Conservation (phyloP, 164 flowering plant genomes). For the Saururus chinensis region DNA sequence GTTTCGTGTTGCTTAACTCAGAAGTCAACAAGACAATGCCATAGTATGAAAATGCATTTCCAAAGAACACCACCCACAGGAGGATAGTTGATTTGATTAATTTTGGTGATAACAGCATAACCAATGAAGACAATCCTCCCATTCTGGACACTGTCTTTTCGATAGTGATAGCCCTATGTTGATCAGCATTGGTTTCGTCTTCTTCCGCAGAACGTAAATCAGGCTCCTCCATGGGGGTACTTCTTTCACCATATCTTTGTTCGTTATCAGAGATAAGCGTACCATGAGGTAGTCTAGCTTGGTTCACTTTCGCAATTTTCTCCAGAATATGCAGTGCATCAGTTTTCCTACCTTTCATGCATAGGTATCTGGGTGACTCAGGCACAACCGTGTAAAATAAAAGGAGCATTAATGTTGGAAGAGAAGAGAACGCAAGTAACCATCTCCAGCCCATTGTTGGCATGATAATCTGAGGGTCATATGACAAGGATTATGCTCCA, state of each 20-base stretch:
- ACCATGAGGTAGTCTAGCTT: slow-evolving; percentile 52
- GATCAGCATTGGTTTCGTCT: slow-evolving; percentile 6
- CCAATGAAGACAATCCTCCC: slow-evolving; percentile 28
- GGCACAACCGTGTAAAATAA: slow-evolving; percentile 50
- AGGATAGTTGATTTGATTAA: slow-evolving; percentile 64
- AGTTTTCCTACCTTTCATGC: slow-evolving; percentile 48
- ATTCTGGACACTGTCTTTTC: slow-evolving; percentile 16
- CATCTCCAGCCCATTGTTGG: slow-evolving; percentile 94
- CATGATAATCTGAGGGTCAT: slow-evolving; percentile 54
- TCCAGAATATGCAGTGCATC: slow-evolving; percentile 52
- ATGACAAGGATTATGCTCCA: too few relatives aligned
- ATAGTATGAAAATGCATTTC: slow-evolving; percentile 85
- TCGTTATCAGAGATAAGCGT: slow-evolving; percentile 35
- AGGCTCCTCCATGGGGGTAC: slow-evolving; percentile 27
- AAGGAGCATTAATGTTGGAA: slow-evolving; percentile 64
- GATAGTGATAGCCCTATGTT: not conserved
- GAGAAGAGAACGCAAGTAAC: slow-evolving; percentile 70
- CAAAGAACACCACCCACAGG: slow-evolving; percentile 80
- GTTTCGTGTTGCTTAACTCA: slow-evolving; percentile 36
- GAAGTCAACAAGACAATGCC: slow-evolving; percentile 87
- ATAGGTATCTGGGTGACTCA: slow-evolving; percentile 83
- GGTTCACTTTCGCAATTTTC: slow-evolving; percentile 48
- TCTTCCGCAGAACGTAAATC: slow-evolving; percentile 25
- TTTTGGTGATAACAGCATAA: slow-evolving; percentile 59
- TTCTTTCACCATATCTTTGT: slow-evolving; percentile 10